Percentiles rank a stretch among this genome's conserved stretches.
These are phyloP conservation scores for Penicillium sp. DNA, from an alignment of 2,329 filamentous ascomycete species.

Conservation along the genomic window DNA sequence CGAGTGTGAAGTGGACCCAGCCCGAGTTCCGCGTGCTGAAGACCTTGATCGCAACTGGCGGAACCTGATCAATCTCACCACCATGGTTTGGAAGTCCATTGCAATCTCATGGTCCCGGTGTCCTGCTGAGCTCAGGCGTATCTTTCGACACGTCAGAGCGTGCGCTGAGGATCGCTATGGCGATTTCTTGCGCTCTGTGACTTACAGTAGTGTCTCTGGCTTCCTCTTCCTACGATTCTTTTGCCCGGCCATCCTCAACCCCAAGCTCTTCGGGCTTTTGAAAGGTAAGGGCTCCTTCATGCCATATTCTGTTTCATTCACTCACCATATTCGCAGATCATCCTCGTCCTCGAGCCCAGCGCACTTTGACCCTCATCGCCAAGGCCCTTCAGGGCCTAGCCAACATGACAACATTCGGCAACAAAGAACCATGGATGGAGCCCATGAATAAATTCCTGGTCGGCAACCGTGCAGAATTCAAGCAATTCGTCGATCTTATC, in stretches of 20 bases:
- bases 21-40: constrained; percentile 64
- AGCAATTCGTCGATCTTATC: constrained; percentile 80
- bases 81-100: constrained; percentile 83
- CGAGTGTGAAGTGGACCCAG: constrained; percentile 94
- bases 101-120: constrained; percentile 70
- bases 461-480: constrained; percentile 75
- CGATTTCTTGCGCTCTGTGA: constrained; percentile 83
- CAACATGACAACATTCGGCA: constrained; percentile 87
- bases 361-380: constrained; percentile 86
- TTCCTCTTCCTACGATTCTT: constrained; percentile 95
- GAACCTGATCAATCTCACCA: constrained; percentile 72
- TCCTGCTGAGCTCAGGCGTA: constrained; percentile 76
- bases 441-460: constrained; percentile 90
- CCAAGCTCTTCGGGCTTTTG: constrained; percentile 86
- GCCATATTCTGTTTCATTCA: background rate
- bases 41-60: constrained; percentile 84
- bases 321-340: constrained; percentile 60
- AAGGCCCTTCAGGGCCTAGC: constrained; percentile 89
- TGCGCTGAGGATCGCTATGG: constrained; percentile 94
- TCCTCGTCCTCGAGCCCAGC: constrained; percentile 76
- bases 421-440: constrained; percentile 98
- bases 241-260: constrained; percentile 92
- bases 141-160: constrained; percentile 87
- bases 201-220: constrained; percentile 91
- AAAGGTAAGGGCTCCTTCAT: constrained; percentile 51